Conservation (phyloP, 2,329 filamentous ascomycete species). For the Epichloe amarillans region DNA sequence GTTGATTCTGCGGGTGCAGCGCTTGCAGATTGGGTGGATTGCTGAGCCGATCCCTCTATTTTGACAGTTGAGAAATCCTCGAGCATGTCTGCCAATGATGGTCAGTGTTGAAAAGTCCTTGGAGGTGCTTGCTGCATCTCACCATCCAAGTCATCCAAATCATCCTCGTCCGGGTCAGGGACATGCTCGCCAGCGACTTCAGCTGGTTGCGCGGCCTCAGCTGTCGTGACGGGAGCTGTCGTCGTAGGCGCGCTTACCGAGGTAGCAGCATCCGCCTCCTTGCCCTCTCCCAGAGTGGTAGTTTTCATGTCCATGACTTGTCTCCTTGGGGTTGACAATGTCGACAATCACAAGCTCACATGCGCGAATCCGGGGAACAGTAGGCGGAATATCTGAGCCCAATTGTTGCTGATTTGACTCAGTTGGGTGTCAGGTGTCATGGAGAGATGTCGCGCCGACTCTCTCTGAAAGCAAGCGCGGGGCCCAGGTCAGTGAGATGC, state of each 20-base stretch:
- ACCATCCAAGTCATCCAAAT: slow-evolving; percentile 86
- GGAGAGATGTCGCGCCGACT: not conserved
- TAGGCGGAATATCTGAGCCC: not conserved
- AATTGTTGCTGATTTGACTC: not conserved
- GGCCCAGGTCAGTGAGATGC: not conserved
- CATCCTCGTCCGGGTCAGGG: slow-evolving; percentile 85
- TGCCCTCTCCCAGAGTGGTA: slow-evolving; percentile 10
- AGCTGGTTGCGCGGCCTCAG: not conserved
- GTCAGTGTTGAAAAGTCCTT: slow-evolving; percentile 3
- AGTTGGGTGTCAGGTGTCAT: not conserved
- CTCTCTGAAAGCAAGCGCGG: not conserved
- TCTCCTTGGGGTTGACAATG: not conserved
- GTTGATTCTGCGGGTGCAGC: slow-evolving; percentile 19
- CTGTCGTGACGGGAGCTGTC: not conserved
- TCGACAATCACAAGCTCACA: slow-evolving; percentile 8
- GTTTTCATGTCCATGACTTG: slow-evolving; percentile 10
- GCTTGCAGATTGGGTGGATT: slow-evolving; percentile 11
- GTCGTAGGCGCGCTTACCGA: slow-evolving; percentile 7
- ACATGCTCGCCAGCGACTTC: slow-evolving; percentile 35
- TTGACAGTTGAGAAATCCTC: slow-evolving; percentile 72
- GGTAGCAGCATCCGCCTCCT: slow-evolving; percentile 12
- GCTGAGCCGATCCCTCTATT: slow-evolving; percentile 19
- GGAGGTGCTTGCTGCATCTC: slow-evolving; percentile 11
- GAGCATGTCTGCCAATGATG: slow-evolving; percentile 57
- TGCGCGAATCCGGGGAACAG: slow-evolving; percentile 6